Conservation (phyloP, 2,329 filamentous ascomycete genomes). For the Pochonia chlamydosporia region DNA sequence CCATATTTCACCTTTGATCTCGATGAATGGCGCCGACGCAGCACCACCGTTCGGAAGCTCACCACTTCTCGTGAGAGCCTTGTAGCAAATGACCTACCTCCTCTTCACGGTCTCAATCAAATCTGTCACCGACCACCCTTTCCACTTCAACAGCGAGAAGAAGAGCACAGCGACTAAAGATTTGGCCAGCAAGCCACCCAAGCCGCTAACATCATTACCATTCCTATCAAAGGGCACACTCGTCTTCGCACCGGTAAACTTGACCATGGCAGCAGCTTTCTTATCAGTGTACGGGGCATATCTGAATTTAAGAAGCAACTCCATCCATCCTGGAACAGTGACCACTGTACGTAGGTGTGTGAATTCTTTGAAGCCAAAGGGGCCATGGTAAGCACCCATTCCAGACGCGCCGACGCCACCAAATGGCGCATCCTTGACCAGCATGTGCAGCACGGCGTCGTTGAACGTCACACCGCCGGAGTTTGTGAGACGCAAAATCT, state of each 20-base stretch:
- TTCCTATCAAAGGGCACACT: constrained; percentile 9
- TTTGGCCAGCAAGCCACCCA: constrained; percentile 6
- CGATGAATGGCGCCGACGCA: too few species aligned
- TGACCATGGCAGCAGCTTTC: constrained; percentile 10
- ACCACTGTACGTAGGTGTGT: constrained; percentile 19
- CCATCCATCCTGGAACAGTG: constrained; percentile 11
- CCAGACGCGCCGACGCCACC: constrained; percentile 40
- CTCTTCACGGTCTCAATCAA: constrained; percentile 1
- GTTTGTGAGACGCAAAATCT: constrained; percentile 20
- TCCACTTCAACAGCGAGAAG: constrained; percentile 6
- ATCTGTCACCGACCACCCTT: constrained; percentile 5
- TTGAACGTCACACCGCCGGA: constrained; percentile 42
- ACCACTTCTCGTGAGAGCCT: too few species aligned
- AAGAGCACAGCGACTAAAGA: constrained; percentile 4
- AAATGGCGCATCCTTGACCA: constrained; percentile 34
- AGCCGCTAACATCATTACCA: constrained; percentile 4
- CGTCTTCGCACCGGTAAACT: constrained; percentile 2
- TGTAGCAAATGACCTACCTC: too few species aligned
- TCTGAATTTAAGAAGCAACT: constrained; percentile 12
- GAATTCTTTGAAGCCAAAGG: constrained; percentile 31
- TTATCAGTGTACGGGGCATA: constrained; percentile 16
- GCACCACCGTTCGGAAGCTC: too few species aligned
- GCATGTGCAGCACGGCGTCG: constrained; percentile 32
- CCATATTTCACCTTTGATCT: too few species aligned
- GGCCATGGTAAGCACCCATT: constrained; percentile 36